These are phyloP conservation scores for Immersiporthe knoxdaviesiana DNA, from an alignment of 2,329 filamentous ascomycete genomes.

Conservation along the genomic window DNA sequence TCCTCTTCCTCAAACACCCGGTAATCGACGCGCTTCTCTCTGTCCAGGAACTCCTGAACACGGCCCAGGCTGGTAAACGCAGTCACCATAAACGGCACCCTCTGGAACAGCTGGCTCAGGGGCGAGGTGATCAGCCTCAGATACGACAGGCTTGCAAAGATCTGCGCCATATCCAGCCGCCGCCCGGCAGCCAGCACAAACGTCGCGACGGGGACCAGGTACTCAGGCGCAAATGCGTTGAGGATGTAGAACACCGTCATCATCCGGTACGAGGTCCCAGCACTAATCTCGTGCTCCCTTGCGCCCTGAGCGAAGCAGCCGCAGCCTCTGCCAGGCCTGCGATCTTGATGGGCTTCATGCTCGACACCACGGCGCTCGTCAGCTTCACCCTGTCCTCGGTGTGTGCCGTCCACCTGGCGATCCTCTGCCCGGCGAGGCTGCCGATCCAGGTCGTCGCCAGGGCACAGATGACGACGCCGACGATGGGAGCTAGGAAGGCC, in stretches of 20 bases:
- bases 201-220: conserved; percentile 13
- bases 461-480: conserved; percentile 29
- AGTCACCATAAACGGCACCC: conserved; percentile 30
- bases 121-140: conserved; percentile 26
- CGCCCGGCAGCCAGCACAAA: conserved; percentile 20
- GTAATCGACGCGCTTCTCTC: conserved; percentile 23
- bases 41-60: conserved; percentile 28
- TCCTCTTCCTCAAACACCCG: not conserved
- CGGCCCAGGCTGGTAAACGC: conserved; percentile 25
- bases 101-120: conserved; percentile 31
- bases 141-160: conserved; percentile 27
- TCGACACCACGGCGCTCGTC: conserved; percentile 29
- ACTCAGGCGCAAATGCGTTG: conserved; percentile 29
- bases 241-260: conserved; percentile 26
- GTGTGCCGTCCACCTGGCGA: conserved; percentile 34
- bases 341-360: conserved; percentile 26
- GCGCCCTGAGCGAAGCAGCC: conserved; percentile 37
- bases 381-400: conserved; percentile 30
- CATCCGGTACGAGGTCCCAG: conserved; percentile 36
- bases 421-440: conserved; percentile 38
- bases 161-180: conserved; percentile 9
- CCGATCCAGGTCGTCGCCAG: conserved; percentile 34
- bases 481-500: conserved; percentile 19
- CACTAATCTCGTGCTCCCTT: conserved; percentile 37
- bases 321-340: conserved; percentile 32